Base-by-base conservation (phyloP, 805 yeast species). In the Candida golubevii region DNA sequence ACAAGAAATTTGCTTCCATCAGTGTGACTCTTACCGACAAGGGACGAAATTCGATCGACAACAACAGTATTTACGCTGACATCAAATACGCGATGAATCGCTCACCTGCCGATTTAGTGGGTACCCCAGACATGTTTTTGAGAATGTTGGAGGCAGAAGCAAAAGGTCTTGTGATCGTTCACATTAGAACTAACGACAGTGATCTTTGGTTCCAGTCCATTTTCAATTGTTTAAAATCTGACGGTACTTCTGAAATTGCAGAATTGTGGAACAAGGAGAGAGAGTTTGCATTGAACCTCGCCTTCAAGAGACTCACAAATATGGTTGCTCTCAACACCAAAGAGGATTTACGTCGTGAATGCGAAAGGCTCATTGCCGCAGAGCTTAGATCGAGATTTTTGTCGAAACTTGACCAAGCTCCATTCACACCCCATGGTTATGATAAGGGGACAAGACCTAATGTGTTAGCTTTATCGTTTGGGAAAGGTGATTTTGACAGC, bases 111-210 rank as follows among this genome's bases (percentile, higher is more conserved):
- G 88, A 88, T 46, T 79, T 93, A 57, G 75, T 79, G 7, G 71
- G 71, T 33, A 74, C 79, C 44, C 98, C 99, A 1, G 96, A 88
- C 55, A 68, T 85, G 34, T 88, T 85, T 54, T 71, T 93, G 57
- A 78, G 95, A 57, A 93, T 93, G 96, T 66, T 90, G 39, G 90
- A 85, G 58, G 99, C 98, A 2, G 99, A 93, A 61, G 64, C 80
- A 6, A 74, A 79, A 51, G 95, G 95, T 29, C 75, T 86, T 45
- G 75, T 87, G 37, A 78, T 74, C 39, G 75, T 89, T 18, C 77
- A 83, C 35, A 76, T 90, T 32, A 78, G 69, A 46, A 66, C 76
- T 53, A 70, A 80, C 54, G 71, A 68, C 46, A 66, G 58, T 46
- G 64, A 63, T 35, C 62, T 56, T 46, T 71, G 75, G 74, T 69